Conservation (phyloP, 768 basidiomycete species). For the Boletellus ananas region DNA sequence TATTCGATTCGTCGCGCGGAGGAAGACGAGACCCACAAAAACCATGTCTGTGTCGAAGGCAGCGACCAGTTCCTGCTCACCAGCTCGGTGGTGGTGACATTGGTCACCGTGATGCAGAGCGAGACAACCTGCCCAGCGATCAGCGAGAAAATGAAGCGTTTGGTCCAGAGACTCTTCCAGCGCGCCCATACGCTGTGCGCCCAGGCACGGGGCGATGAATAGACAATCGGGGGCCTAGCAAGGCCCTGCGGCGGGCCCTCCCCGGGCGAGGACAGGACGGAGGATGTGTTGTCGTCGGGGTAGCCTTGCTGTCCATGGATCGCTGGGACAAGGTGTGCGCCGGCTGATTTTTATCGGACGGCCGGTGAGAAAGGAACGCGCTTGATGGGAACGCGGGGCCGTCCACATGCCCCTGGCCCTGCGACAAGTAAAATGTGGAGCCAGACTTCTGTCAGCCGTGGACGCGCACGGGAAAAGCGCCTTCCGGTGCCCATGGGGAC, state of each 20-base stretch:
- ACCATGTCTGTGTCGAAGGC: slow-evolving; percentile 80
- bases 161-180: slow-evolving; percentile 77
- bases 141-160: slow-evolving; percentile 63
- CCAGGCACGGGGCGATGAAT: slow-evolving; percentile 57
- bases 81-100: slow-evolving; percentile 80
- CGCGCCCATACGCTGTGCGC: slow-evolving; percentile 48
- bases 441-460: slow-evolving; percentile 10
- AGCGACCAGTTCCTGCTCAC: slow-evolving; percentile 64
- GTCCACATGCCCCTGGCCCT: neutral
- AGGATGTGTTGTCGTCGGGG: slow-evolving; percentile 9
- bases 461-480: neutral
- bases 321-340: slow-evolving; percentile 10
- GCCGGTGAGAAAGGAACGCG: neutral
- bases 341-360: slow-evolving; percentile 10
- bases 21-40: slow-evolving; percentile 51
- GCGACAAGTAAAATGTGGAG: slow-evolving; percentile 7
- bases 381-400: slow-evolving; percentile 6
- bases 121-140: slow-evolving; percentile 81
- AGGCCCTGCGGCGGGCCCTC: neutral
- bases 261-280: neutral
- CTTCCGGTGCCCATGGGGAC: no score
- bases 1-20: neutral
- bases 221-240: slow-evolving; percentile 60
- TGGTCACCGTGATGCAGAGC: slow-evolving; percentile 86
- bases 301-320: slow-evolving; percentile 24